Base-by-base conservation (phyloP, 2,329 filamentous ascomycete genomes). In the Madurella mycetomatis region DNA sequence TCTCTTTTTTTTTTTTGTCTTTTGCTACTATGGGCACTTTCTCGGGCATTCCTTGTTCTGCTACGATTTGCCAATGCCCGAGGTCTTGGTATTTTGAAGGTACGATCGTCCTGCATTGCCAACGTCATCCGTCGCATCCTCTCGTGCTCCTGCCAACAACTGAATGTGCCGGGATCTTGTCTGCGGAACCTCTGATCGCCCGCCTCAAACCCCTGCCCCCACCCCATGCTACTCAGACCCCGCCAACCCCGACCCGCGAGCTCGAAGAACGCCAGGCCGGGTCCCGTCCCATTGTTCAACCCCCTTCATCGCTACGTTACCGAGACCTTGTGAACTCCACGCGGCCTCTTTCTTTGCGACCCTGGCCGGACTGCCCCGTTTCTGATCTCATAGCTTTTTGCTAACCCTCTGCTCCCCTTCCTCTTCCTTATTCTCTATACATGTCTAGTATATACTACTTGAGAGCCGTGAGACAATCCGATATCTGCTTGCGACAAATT, bases 201-300 rank as follows among this genome's bases (percentile, higher is more conserved):
- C 25, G 40, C 51, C 49, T 53, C 47, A 47, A 47, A 53, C 47
- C 49, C 53, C 42, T 42, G 18, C 47, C 49, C 50, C 40, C 34
- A 43, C 51, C 51, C 55, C 55, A 54, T 44, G 51, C 45, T 54
- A 40, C 34, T 43, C 51, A 54, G 39, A 54, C 54, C 56, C 48
- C 51, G 53, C 54, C 45, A 59, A 37, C 31, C 48, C 53, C 43
- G 44, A 47, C 18, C 50, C 47, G 46, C 31, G 39, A 31, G 16
- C 44, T 40, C 42, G 39, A 25, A 8, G 18, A 44, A 44, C 18
- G 16, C 5, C 42, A 31, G 12, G 41, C 49, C 49, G 42, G 49
- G 18, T 32, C 53, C 46, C 17, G 19, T 34, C 46, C 13, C 18
- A 44, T 41, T 34, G 32, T 47, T 34, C 43, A 51, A 19, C 9